phyloP scores from a whole-genome alignment of 331 rosid species.

The Acacia concinna region DNA sequence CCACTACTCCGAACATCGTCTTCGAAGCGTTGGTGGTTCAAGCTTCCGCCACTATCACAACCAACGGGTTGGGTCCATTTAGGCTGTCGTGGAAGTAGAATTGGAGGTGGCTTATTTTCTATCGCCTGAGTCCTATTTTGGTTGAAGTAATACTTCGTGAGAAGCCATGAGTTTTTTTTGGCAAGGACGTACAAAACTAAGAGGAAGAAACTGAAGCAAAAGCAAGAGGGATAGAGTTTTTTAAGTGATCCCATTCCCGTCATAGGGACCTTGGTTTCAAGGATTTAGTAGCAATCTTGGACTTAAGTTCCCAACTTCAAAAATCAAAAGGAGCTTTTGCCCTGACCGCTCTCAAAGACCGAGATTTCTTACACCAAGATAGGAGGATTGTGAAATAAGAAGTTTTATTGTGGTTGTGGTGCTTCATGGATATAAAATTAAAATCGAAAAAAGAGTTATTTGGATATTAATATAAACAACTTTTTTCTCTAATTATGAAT shows the following conservation, averaged over 20 bases:
- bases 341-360: neutral
- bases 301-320: neutral
- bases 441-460: too few species aligned
- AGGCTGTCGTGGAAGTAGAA: slow-evolving; percentile 49
- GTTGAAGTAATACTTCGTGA: slow-evolving; percentile 12
- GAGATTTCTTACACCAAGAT: neutral
- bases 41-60: slow-evolving; percentile 35
- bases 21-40: slow-evolving; percentile 1
- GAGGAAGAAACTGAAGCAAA: slow-evolving; percentile 8
- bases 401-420: too few species aligned
- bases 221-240: neutral
- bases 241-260: neutral
- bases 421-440: too few species aligned
- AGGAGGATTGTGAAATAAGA: too few species aligned
- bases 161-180: slow-evolving; percentile 7
- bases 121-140: slow-evolving; percentile 32
- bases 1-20: slow-evolving; percentile 29
- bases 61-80: slow-evolving; percentile 34
- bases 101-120: slow-evolving; percentile 45
- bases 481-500: too few species aligned
- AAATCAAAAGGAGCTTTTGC: neutral
- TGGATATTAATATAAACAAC: too few species aligned
- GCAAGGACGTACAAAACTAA: neutral
- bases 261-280: neutral
- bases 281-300: neutral